Evolutionary conservation across 352 stramenopile genomes (phyloP).

Genomic region (Lagenidium giganteum): DNA sequence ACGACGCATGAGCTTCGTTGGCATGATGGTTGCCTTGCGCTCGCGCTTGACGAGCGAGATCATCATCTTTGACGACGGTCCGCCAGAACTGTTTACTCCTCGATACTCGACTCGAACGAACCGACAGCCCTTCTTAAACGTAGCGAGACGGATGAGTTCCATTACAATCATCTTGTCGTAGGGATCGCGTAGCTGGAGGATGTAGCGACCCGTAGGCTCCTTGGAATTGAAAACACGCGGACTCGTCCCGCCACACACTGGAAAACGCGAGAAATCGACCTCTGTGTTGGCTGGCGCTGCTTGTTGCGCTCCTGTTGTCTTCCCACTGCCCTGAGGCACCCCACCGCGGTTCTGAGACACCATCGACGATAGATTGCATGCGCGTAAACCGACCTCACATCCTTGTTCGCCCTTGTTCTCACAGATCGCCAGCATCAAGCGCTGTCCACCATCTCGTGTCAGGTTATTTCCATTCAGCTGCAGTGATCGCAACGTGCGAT

Average conservation of each 20-base stretch:
- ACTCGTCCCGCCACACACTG: slow-evolving; percentile 33
- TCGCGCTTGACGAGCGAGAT: slow-evolving; percentile 53
- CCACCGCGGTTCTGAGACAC: not conserved
- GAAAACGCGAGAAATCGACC: slow-evolving; percentile 28
- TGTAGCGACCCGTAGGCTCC: slow-evolving; percentile 68
- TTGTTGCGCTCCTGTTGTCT: not conserved
- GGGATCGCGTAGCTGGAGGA: slow-evolving; percentile 50
- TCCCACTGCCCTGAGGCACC: slow-evolving; percentile 2
- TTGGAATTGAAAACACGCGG: slow-evolving; percentile 56
- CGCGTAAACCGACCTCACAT: slow-evolving; percentile 53
- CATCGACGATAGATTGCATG: slow-evolving; percentile 40
- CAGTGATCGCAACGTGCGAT: slow-evolving; percentile 48
- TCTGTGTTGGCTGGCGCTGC: slow-evolving; percentile 7
- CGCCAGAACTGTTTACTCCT: not conserved
- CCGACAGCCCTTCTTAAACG: slow-evolving; percentile 60
- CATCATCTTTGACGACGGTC: slow-evolving; percentile 18
- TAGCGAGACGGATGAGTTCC: slow-evolving; percentile 71
- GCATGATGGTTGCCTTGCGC: slow-evolving; percentile 10
- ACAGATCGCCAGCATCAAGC: slow-evolving; percentile 60
- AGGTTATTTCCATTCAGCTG: slow-evolving; percentile 79
- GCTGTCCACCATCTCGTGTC: slow-evolving; percentile 58
- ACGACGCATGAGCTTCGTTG: slow-evolving; percentile 4
- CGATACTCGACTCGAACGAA: slow-evolving; percentile 69
- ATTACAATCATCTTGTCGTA: slow-evolving; percentile 80
- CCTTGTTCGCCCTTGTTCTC: slow-evolving; percentile 44